Evolutionary conservation across 306 rosid species (phyloP).

Genomic region (Morella rubra): DNA sequence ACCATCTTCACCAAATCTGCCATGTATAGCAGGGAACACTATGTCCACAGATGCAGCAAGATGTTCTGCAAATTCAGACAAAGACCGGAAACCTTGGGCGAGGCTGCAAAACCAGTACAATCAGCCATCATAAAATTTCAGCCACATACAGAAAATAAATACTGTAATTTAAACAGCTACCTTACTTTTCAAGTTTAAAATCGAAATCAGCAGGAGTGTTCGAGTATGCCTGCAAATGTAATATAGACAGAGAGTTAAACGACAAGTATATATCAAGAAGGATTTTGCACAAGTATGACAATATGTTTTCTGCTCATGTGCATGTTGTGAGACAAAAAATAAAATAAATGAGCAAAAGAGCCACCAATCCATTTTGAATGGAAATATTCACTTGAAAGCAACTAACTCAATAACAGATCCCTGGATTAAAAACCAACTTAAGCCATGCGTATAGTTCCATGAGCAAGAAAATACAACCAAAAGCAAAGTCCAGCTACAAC

Average conservation of each 20-base stretch:
- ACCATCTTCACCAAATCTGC: conserved; percentile 95
- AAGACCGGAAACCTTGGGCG: conserved; percentile 69
- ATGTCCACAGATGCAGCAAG: conserved; percentile 78
- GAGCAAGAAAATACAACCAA: background rate
- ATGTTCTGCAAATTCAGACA: conserved; percentile 72
- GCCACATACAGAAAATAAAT: conserved; percentile 13
- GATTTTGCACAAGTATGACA: conserved; percentile 5
- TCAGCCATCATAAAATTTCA: conserved; percentile 18
- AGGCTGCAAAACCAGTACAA: conserved; percentile 58
- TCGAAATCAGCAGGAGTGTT: conserved; percentile 98
- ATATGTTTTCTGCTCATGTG: conserved; percentile 11
- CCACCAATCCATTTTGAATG: background rate
- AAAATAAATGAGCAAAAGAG: background rate
- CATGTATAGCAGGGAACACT: conserved; percentile 95
- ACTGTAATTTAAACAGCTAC: conserved; percentile 14
- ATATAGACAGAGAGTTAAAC: background rate
- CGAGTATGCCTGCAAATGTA: conserved; percentile 65
- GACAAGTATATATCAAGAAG: background rate
- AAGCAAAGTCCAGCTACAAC: background rate
- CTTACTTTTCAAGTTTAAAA: conserved; percentile 86
- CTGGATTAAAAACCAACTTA: background rate
- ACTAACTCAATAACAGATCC: background rate
- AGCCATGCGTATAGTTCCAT: background rate
- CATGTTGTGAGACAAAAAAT: background rate
- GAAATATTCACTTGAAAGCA: background rate